Evolutionary conservation across 345 rosid species (phyloP), one percentile per base, ranked within the genome.

Genomic region (Nephelium lappaceum): DNA sequence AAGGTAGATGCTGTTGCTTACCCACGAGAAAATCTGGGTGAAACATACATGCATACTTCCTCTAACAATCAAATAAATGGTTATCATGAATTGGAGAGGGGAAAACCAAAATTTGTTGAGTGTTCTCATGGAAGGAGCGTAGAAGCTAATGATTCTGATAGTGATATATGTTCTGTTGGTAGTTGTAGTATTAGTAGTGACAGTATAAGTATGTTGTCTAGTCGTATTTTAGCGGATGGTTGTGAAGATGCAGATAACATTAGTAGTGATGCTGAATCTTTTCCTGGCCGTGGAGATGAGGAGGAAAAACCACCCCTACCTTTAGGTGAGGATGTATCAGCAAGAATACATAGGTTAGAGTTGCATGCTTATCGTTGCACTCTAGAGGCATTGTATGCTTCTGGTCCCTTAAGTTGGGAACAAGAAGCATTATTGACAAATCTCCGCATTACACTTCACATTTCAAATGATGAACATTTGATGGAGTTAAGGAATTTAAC

Each of bases 401-500:
- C 93, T 0, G 95, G 98, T 71, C 92, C 97, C 80, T 61, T 94
- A 76, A 91, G 89, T 78, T 94, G 97, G 98, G 98, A 93, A 80
- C 91, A 91, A 85, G 96, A 94, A 85, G 77, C 85, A n/a, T 82
- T 93, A 85, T 86, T 94, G 83, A 94, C 97, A 42, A 89, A 94
- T 85, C 98, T 94, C 64, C 94, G 97, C 18, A 81, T 81, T 72
- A 89, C 81, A 72, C 87, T 94, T 79, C 86, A 94, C 85, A 89
- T 94, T 73, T 83, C 97, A 8, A 93, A 93, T 41, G 96, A 94
- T 76, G 98, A 94, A 81, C 94, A 94, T 83, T 89, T 91, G 87
- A 78, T 72, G 89, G 91, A 90, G 89, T 85, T 91, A 80, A 89
- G 87, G 87, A 88, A 84, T 85, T 86, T 94, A 78, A 86, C 89